Evolutionary conservation across 2,329 filamentous ascomycete genomes (phyloP), one percentile per base, ranked within the genome.

Genomic region (Pseudocercospora fuligena): DNA sequence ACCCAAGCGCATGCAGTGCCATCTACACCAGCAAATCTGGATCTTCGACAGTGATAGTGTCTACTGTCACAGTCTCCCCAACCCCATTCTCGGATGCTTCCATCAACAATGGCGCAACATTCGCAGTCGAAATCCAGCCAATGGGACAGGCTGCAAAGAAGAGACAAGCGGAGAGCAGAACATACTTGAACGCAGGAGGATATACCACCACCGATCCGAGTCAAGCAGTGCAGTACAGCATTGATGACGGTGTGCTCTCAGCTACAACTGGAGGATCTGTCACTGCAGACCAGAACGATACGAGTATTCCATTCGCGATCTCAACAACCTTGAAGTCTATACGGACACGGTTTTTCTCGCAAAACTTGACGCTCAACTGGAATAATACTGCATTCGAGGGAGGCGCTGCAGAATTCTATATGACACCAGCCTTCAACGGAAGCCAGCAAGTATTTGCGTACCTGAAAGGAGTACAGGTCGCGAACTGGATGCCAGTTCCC

Each of bases 401-500:
- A 25, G 74, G 74, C 8, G 68, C 71, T 11, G 77, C 76, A 14
- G 68, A 73, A 25, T 78, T 79, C 62, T 80, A 73, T 66, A 73
- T 73, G 51, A 64, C 68, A 11, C 73, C 73, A n/a, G 63, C 72
- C 33, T 58, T 72, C 16, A 61, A 73, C 14, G 72, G 73, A 11
- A 74, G 73, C 31, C 72, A 73, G 1, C 67, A 72, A 31, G 71
- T 79, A 33, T 56, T 78, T 36, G 74, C 71, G 8, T 72, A 73
- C 9, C 73, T 79, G 36, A 67, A 70, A 23, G 76, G 77, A 2
- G 62, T 66, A 1, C 67, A 72, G 59, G 68, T 72, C 21, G 66
- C 72, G 2, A 70, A 67, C 19, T 78, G 75, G 75, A 70, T 68
- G 27, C 66, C 73, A 0, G 70, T 79, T n/a, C 63, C 61, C 25